Conservation (phyloP, 1,284 basidiomycete genomes). For the Apiotrichum akiyoshidainum region DNA sequence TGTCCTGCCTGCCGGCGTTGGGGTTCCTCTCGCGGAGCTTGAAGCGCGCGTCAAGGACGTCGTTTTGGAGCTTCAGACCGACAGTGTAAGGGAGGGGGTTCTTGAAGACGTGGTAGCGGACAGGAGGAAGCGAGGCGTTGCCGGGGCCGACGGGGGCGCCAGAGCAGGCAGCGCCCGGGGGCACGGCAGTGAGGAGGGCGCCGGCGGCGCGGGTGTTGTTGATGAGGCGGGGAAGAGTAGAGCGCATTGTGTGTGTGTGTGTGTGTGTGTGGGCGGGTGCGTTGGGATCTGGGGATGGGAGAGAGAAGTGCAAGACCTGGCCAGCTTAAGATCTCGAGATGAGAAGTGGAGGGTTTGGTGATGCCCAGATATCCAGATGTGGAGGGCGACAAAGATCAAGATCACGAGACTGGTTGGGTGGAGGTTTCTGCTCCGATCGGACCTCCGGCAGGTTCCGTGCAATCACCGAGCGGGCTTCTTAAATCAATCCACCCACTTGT, state of each 20-base stretch:
- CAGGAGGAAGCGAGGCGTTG: conserved; percentile 53
- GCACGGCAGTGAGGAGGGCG: conserved; percentile 5
- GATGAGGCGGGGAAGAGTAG: conserved; percentile 8
- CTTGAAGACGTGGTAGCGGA: conserved; percentile 73
- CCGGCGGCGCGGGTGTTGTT: not conserved
- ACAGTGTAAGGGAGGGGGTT: conserved; percentile 67
- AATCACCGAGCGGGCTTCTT: no score
- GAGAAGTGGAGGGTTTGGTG: no score
- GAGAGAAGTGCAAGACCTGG: no score
- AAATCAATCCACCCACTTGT: no score
- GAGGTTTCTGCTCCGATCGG: no score
- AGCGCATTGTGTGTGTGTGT: conserved; percentile 8
- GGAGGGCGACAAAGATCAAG: no score
- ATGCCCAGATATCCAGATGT: no score
- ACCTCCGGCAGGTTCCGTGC: no score
- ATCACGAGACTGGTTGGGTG: no score
- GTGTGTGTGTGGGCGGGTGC: not conserved
- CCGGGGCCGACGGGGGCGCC: conserved; percentile 7
- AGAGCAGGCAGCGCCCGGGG: conserved; percentile 8
- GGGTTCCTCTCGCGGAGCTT: conserved; percentile 28
- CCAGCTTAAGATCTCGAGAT: no score
- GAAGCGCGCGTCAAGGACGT: conserved; percentile 63
- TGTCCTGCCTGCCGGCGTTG: conserved; percentile 49
- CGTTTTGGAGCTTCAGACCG: conserved; percentile 68
- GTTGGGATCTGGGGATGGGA: not conserved